Evolutionary conservation across 148 eudicot genomes (phyloP), one percentile per base, ranked within the genome.

Genomic region (Arctostaphylos glauca): DNA sequence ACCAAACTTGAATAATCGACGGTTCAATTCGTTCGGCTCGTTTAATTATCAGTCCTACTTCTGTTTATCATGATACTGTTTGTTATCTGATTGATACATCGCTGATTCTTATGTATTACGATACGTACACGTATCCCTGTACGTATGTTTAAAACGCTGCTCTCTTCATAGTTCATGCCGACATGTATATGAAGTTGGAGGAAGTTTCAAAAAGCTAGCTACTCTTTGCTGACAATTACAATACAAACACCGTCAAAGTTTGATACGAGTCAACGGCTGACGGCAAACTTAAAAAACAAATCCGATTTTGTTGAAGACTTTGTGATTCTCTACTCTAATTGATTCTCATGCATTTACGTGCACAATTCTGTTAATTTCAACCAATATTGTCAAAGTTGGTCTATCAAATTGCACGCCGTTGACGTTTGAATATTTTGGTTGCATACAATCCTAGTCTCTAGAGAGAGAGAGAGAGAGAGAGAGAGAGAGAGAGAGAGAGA

Each of bases 381-480:
- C 54, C 47, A 43, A 7, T 55, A 12, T 21, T 23, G 41, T 15
- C 59, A 41, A 44, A 81, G 73, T 81, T 81, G 84, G 77, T 56
- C 56, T 15, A 62, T 81, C 81, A 81, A 81, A 49, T 73, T 85
- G 73, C 38, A 31, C 38, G 38, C 70, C 78, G 78, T 77, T 81
- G 84, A 81, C 87, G 38, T 31, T 31, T 31, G 38, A 31, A 1
- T 31, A 31, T 18, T 75, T 48, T 47, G 25, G 49, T 18, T 10
- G 19, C 41, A 47, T 23, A 50, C 19, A 54, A 31, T 0, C 38
- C 38, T 31, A 31, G 15, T n/a, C n/a, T n/a, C n/a, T n/a, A 1
- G 23, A 21, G 5, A 6, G 12, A 31, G 60, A 25, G 79, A 31
- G 79, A 76, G 79, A 76, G 15, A 1, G 23, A 21, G 5, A 6